phyloP scores from a whole-genome alignment of 2,329 filamentous ascomycete genomes.

The Geosmithia morbida region DNA sequence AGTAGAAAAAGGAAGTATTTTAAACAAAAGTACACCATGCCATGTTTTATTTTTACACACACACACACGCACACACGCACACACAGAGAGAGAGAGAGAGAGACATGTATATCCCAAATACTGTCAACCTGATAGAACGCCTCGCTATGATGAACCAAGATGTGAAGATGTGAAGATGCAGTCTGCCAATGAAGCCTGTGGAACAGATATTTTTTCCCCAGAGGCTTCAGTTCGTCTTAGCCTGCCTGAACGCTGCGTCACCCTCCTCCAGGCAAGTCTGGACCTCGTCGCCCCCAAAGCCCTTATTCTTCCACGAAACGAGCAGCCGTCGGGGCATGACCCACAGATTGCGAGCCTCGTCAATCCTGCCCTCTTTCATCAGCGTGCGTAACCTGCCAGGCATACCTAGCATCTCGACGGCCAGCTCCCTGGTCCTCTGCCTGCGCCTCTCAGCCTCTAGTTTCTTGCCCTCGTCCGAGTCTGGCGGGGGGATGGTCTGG shows the following conservation, averaged over 20 bases:
- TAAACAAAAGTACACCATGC: neutral
- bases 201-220: too few relatives aligned
- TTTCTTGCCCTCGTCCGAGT: slow-evolving; percentile 20
- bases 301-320: slow-evolving; percentile 36
- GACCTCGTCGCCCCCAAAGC: slow-evolving; percentile 39
- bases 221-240: slow-evolving; percentile 4
- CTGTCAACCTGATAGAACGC: neutral
- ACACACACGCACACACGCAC: too few relatives aligned
- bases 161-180: neutral
- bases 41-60: neutral
- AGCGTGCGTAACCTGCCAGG: slow-evolving; percentile 44
- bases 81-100: too few relatives aligned
- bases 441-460: slow-evolving; percentile 16
- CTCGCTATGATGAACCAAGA: neutral
- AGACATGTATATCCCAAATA: neutral
- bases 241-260: slow-evolving; percentile 27
- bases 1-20: neutral
- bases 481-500: slow-evolving; percentile 29
- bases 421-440: slow-evolving; percentile 37
- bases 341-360: slow-evolving; percentile 46
- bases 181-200: too few relatives aligned
- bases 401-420: slow-evolving; percentile 45
- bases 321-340: slow-evolving; percentile 36
- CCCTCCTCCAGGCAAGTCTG: slow-evolving; percentile 38
- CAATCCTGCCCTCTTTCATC: slow-evolving; percentile 41